Base-by-base conservation (phyloP, 2,329 filamentous ascomycete genomes). In the Cadophora luteo-olivacea region DNA sequence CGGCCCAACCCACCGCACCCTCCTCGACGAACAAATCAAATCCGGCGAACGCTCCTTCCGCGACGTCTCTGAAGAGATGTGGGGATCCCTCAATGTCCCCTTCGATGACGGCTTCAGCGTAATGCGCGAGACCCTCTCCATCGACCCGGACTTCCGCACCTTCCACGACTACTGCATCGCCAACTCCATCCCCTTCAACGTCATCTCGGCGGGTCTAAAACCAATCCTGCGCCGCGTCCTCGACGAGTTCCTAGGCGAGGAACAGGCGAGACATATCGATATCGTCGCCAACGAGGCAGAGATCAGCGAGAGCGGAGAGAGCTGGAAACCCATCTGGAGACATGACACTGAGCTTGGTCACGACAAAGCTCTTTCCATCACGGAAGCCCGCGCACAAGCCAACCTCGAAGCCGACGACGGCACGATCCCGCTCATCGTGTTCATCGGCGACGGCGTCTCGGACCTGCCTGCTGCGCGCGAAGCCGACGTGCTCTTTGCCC, bases 1-100 rank as follows among this genome's bases (percentile, higher is more conserved):
- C 78, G 89, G 89, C 33, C 80, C 82, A 25, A 81, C 84, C 70
- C 82, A 82, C 67, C 85, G 88, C 61, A 79, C 85, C 67, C 74
- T 84, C 51, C 84, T 91, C 62, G 89, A 91, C 68, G 81, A 85
- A 68, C 87, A 91, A 74, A 89, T 91, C 78, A 87, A 89, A 74
- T 83, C 80, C 4, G 89, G 89, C 76, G 86, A 89, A 76, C 85
- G 89, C 16, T 88, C 87, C 0, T 91, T 91, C 82, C 84, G 88
- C 62, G 89, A 91, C 4, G 88, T 89, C n/a, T 91, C 88, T 0
- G 89, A 91, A 72, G 89, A 91, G 77, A 90, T 91, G 86, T 91
- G 89, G 87, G 86, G 85, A 8, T 91, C 88, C 0, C 80, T 92
- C 9, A 83, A 87, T 69, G 84, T 91, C 0, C 88, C 89, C 1